A percentile compares a stretch with the other conserved stretches of the same genome.
Conservation (phyloP, 768 basidiomycete genomes). For the Mrakia gelida region DNA sequence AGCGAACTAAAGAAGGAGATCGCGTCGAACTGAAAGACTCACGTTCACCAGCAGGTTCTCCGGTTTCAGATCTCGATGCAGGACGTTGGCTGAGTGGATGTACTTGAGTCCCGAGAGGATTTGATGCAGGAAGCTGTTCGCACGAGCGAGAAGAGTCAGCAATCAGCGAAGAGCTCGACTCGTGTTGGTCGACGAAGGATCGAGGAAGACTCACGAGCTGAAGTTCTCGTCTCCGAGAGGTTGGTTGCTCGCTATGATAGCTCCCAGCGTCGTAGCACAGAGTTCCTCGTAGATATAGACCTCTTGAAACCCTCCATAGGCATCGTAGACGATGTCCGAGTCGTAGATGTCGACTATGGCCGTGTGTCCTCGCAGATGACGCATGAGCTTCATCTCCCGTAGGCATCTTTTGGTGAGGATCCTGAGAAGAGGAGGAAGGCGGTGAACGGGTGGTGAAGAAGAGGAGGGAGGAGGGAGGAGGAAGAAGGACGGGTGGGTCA, state of each 20-base stretch:
- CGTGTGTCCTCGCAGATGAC: neutral
- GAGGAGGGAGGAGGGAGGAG: neutral
- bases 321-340: conserved; percentile 8
- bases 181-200: neutral
- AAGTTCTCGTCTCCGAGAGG: conserved; percentile 15
- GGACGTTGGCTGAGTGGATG: conserved; percentile 91
- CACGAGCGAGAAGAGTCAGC: neutral
- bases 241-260: conserved; percentile 2
- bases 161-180: neutral
- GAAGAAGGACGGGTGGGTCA: neutral
- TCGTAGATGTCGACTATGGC: neutral
- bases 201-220: neutral
- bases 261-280: conserved; percentile 8
- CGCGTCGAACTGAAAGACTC: neutral
- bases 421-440: neutral
- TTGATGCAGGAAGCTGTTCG: neutral
- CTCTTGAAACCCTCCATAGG: neutral
- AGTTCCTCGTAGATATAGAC: conserved; percentile 16
- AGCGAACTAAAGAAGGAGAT: neutral
- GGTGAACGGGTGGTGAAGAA: too few relatives aligned
- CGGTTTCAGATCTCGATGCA: conserved; percentile 91
- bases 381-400: conserved; percentile 14
- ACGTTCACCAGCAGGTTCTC: conserved; percentile 89
- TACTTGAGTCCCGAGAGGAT: conserved; percentile 48
- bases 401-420: conserved; percentile 12